phyloP scores from a whole-genome alignment of 768 basidiomycete genomes.

The Phaffia tasmanica region DNA sequence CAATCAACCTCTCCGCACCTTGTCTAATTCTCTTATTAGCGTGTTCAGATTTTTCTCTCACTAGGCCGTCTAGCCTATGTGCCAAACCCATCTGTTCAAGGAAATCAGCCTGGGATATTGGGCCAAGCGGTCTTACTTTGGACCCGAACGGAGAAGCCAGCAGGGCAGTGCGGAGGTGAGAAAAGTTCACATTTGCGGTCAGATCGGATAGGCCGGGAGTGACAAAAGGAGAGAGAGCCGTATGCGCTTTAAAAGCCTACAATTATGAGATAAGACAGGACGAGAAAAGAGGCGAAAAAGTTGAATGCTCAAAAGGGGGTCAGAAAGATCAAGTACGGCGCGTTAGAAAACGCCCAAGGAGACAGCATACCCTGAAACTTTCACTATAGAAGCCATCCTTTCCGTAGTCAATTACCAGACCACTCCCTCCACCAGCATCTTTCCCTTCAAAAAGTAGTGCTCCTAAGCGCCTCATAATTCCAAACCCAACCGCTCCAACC shows the following conservation, averaged over 20 bases:
- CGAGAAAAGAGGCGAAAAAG: neutral
- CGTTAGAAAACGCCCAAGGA: constrained; percentile 1
- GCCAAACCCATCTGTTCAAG: constrained; percentile 65
- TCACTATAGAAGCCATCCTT: constrained; percentile 54
- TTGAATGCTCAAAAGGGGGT: no score
- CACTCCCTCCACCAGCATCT: constrained; percentile 41
- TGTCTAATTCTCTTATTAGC: constrained; percentile 47
- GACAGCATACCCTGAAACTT: constrained; percentile 63
- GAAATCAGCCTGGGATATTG: constrained; percentile 65
- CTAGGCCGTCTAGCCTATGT: constrained; percentile 54
- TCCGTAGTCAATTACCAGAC: constrained; percentile 84
- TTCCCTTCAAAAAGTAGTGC: constrained; percentile 44
- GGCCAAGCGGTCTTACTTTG: constrained; percentile 46
- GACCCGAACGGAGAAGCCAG: constrained; percentile 1
- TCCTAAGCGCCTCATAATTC: constrained; percentile 56
- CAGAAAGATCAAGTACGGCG: neutral
- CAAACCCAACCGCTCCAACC: constrained; percentile 61
- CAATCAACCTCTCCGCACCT: constrained; percentile 61
- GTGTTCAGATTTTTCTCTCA: constrained; percentile 42
- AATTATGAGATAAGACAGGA: neutral
- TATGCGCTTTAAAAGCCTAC: constrained; percentile 82
- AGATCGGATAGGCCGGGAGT: constrained; percentile 79
- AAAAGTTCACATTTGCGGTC: constrained; percentile 95
- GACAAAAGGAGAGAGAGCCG: constrained; percentile 67
- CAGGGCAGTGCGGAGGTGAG: constrained; percentile 63